These are phyloP conservation scores for Lentinula raphanica DNA, from an alignment of 768 basidiomycete species.

Conservation along the genomic window DNA sequence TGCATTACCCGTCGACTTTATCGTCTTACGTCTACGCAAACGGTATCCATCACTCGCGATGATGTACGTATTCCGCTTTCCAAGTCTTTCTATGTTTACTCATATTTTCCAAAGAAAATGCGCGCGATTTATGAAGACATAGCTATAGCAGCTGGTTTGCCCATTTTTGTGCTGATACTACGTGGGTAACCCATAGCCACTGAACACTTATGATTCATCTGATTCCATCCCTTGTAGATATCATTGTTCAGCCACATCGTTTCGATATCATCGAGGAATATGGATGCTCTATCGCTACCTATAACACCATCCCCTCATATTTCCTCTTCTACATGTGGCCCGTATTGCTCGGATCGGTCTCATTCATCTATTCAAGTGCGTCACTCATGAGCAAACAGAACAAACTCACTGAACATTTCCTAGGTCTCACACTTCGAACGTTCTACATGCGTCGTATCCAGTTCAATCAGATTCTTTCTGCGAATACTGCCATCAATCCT, in stretches of 20 bases:
- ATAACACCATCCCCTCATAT: conserved; percentile 21
- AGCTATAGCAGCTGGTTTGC: too few relatives aligned
- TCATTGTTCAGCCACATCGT: conserved; percentile 29
- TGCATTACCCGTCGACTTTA: conserved; percentile 18
- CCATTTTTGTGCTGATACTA: conserved; percentile 27
- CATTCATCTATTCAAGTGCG: conserved; percentile 28
- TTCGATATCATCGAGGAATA: conserved; percentile 31
- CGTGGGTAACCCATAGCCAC: conserved; percentile 21
- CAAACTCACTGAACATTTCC: background rate
- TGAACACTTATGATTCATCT: background rate
- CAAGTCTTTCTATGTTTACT: background rate
- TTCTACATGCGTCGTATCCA: too few relatives aligned
- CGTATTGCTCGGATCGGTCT: conserved; percentile 22
- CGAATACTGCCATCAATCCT: background rate
- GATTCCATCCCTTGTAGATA: conserved; percentile 19
- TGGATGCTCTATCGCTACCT: conserved; percentile 28
- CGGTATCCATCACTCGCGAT: background rate
- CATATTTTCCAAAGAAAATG: conserved; percentile 23
- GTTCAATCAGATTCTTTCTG: too few relatives aligned
- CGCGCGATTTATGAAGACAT: too few relatives aligned
- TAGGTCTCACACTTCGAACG: background rate
- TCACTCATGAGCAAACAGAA: conserved; percentile 8
- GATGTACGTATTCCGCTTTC: background rate
- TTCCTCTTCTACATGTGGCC: conserved; percentile 23
- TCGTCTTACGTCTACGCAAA: background rate